Evolutionary conservation across 352 stramenopile species (phyloP).

Genomic region (Phytophthora chlamydospora): DNA sequence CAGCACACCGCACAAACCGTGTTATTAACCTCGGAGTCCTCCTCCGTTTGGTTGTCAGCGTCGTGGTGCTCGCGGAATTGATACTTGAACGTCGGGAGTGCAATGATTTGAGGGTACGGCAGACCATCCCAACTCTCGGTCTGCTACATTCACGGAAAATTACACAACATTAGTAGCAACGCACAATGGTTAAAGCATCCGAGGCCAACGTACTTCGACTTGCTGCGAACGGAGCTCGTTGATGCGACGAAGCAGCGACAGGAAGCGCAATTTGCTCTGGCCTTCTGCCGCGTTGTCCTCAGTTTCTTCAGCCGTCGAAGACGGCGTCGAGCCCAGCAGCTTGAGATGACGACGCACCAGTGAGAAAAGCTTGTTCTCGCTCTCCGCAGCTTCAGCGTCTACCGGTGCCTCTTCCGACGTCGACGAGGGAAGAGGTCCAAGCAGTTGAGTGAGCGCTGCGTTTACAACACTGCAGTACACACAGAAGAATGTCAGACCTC

Average conservation of each 20-base stretch:
- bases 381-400: conserved; percentile 24
- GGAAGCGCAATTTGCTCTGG: conserved; percentile 69
- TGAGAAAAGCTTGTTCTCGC: conserved; percentile 38
- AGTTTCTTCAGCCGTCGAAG: conserved; percentile 10
- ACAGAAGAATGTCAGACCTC: not conserved
- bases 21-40: conserved; percentile 64
- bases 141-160: conserved; percentile 30
- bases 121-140: conserved; percentile 74
- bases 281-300: conserved; percentile 39
- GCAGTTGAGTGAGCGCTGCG: conserved; percentile 34
- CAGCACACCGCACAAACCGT: conserved; percentile 85
- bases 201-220: conserved; percentile 51
- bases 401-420: conserved; percentile 5
- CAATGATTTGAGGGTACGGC: conserved; percentile 83
- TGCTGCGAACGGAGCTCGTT: conserved; percentile 87
- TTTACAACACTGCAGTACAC: conserved; percentile 28
- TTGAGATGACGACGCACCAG: conserved; percentile 40
- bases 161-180: conserved; percentile 7
- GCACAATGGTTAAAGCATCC: not conserved
- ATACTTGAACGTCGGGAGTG: conserved; percentile 83
- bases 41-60: conserved; percentile 25
- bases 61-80: conserved; percentile 45
- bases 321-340: conserved; percentile 31
- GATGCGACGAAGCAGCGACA: conserved; percentile 79
- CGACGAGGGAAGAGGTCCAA: conserved; percentile 24